A percentile compares a stretch with the other conserved stretches of the same genome.
These are phyloP conservation scores for Trichoderma koningii DNA, from an alignment of 2,329 filamentous ascomycete genomes.

Conservation along the genomic window DNA sequence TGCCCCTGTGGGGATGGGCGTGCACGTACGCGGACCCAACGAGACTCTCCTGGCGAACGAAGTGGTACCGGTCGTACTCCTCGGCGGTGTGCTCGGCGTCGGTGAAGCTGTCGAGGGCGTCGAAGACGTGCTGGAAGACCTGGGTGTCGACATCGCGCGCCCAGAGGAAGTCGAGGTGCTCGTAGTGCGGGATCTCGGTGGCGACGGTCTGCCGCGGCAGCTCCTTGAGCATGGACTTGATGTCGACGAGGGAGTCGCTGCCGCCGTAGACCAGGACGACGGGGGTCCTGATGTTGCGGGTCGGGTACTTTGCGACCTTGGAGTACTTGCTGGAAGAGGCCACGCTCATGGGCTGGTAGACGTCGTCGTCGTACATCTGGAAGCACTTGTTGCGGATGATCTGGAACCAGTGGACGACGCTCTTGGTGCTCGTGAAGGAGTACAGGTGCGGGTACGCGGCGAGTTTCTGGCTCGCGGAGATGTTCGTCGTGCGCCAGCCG, in stretches of 20 bases:
- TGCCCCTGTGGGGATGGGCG: conserved; percentile 35
- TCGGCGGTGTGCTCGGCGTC: conserved; percentile 59
- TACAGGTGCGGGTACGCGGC: conserved; percentile 95
- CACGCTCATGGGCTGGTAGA: conserved; percentile 73
- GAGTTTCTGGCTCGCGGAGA: conserved; percentile 82
- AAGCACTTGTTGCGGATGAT: conserved; percentile 96
- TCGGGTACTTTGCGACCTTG: conserved; percentile 95
- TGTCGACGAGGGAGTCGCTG: conserved; percentile 90
- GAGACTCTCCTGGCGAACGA: conserved; percentile 54
- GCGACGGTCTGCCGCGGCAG: conserved; percentile 82
- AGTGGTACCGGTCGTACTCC: conserved; percentile 61
- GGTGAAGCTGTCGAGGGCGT: conserved; percentile 76
- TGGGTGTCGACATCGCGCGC: conserved; percentile 78
- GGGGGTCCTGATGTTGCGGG: conserved; percentile 93
- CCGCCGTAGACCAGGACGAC: conserved; percentile 93
- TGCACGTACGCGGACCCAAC: conserved; percentile 43
- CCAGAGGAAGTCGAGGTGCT: conserved; percentile 97
- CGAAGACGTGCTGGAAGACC: conserved; percentile 89
- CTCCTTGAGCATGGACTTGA: conserved; percentile 87
- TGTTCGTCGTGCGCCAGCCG: conserved; percentile 84
- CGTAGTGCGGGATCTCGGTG: conserved; percentile 86
- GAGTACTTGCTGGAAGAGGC: conserved; percentile 79
- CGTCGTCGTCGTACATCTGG: conserved; percentile 98
- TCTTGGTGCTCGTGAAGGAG: conserved; percentile 95
- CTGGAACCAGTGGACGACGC: conserved; percentile 98